phyloP scores from a whole-genome alignment of 2,329 filamentous ascomycete genomes.

The Claviceps fusiformis region DNA sequence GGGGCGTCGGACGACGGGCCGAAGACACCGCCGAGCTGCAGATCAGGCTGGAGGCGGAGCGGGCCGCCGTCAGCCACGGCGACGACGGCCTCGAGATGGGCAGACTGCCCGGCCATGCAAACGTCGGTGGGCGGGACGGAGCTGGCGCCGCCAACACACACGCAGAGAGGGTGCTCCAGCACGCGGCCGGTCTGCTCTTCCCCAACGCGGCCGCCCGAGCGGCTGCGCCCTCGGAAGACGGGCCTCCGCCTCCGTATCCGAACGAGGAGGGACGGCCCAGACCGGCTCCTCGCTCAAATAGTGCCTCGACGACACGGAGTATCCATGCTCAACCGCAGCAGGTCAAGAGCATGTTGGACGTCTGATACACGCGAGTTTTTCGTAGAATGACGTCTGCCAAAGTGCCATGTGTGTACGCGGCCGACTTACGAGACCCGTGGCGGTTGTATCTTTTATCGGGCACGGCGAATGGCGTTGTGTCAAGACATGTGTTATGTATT shows the following conservation, averaged over 20 bases:
- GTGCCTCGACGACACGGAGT: conserved; percentile 32
- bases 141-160: too few relatives aligned
- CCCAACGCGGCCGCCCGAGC: conserved; percentile 24
- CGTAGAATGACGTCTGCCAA: too few relatives aligned
- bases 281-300: conserved; percentile 28
- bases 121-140: not conserved
- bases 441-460: too few relatives aligned
- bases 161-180: conserved; percentile 30
- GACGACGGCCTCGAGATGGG: conserved; percentile 28
- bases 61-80: conserved; percentile 15
- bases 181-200: conserved; percentile 34
- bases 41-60: conserved; percentile 19
- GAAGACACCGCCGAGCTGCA: conserved; percentile 26
- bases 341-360: conserved; percentile 44
- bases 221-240: conserved; percentile 29
- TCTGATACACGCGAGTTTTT: too few relatives aligned
- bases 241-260: conserved; percentile 28
- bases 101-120: conserved; percentile 10
- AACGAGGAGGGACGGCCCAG: conserved; percentile 15
- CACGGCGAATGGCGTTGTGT: too few relatives aligned
- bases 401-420: too few relatives aligned
- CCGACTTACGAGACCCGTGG: too few relatives aligned
- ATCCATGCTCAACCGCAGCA: conserved; percentile 37
- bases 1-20: conserved; percentile 27
- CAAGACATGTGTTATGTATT: too few relatives aligned